Evolutionary conservation across 2,329 filamentous ascomycete genomes (phyloP).

Genomic region (Colletotrichum sojae): DNA sequence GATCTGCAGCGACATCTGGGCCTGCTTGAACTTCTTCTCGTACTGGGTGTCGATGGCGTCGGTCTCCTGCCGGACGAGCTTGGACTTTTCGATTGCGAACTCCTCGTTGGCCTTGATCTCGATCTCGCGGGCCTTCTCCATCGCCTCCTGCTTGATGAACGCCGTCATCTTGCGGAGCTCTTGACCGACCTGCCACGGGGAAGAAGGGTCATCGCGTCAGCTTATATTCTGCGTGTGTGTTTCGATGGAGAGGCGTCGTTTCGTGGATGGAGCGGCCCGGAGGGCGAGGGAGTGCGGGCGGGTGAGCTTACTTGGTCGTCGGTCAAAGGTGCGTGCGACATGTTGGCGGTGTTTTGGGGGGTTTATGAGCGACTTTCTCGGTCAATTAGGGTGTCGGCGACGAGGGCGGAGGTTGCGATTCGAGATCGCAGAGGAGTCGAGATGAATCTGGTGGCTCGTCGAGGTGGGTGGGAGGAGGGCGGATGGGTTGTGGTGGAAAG

Average conservation of each 20-base stretch:
- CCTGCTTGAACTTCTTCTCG: slow-evolving; percentile 99
- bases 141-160: slow-evolving; percentile 99
- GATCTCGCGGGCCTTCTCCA: slow-evolving; percentile 97
- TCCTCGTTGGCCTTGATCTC: slow-evolving; percentile 99
- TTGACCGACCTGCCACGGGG: slow-evolving; percentile 81
- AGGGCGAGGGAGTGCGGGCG: not conserved
- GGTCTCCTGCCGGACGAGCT: slow-evolving; percentile 96
- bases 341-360: slow-evolving; percentile 36
- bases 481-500: slow-evolving; percentile 28
- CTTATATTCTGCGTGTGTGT: not conserved
- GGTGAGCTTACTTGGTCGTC: slow-evolving; percentile 44
- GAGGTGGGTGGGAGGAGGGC: slow-evolving; percentile 18
- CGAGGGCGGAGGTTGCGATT: slow-evolving; percentile 13
- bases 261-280: not conserved
- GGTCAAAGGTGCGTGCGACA: slow-evolving; percentile 44
- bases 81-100: slow-evolving; percentile 98
- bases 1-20: slow-evolving; percentile 98
- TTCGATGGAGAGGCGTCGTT: not conserved
- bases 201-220: slow-evolving; percentile 15
- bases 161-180: slow-evolving; percentile 99
- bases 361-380: slow-evolving; percentile 38
- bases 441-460: slow-evolving; percentile 17
- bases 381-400: slow-evolving; percentile 27
- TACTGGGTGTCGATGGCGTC: slow-evolving; percentile 92
- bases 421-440: slow-evolving; percentile 19